Evolutionary conservation across 2,329 filamentous ascomycete species (phyloP).

Genomic region (Didymella glomerata): DNA sequence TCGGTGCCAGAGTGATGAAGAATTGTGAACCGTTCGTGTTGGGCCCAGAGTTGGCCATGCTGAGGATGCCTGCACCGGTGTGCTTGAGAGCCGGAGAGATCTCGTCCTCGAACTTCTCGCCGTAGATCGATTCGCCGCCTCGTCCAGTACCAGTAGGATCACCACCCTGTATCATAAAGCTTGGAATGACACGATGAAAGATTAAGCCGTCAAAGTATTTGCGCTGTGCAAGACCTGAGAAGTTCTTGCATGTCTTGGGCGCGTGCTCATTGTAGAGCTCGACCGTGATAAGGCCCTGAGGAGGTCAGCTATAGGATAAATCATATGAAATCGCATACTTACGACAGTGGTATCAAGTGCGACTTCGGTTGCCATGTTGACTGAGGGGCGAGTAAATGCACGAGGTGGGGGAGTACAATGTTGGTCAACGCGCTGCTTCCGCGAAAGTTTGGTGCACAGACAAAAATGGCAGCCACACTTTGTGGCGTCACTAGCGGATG

Average conservation of each 20-base stretch:
- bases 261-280: constrained; percentile 93
- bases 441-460: constrained; percentile 19
- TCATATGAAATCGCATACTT: constrained; percentile 29
- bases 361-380: constrained; percentile 68
- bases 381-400: neutral
- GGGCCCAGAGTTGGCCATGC: constrained; percentile 94
- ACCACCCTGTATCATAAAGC: constrained; percentile 96
- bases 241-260: constrained; percentile 89
- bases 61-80: constrained; percentile 90
- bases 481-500: constrained; percentile 24
- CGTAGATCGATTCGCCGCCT: constrained; percentile 88
- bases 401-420: constrained; percentile 30
- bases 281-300: constrained; percentile 79
- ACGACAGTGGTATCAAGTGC: constrained; percentile 88
- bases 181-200: constrained; percentile 93
- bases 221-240: constrained; percentile 77
- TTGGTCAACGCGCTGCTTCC: constrained; percentile 21
- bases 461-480: constrained; percentile 9
- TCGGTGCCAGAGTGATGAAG: constrained; percentile 92
- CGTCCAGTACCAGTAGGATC: constrained; percentile 94
- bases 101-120: constrained; percentile 94
- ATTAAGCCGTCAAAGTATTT: constrained; percentile 88
- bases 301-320: neutral
- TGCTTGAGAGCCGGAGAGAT: constrained; percentile 81
- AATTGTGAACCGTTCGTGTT: constrained; percentile 96